Evolutionary conservation across 2,329 filamentous ascomycete genomes (phyloP).

Genomic region (Ophiocordyceps robertsii): DNA sequence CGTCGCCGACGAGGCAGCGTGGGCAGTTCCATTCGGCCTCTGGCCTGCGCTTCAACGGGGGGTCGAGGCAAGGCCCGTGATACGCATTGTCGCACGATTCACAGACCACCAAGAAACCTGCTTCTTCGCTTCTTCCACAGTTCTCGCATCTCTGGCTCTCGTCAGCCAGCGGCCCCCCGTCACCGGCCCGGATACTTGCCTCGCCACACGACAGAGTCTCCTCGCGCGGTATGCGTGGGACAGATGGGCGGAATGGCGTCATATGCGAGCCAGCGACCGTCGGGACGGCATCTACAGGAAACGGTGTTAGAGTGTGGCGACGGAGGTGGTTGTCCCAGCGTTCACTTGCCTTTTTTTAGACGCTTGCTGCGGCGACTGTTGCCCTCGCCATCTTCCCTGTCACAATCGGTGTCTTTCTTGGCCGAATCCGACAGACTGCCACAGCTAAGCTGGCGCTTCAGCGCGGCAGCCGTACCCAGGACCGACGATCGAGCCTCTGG

Average conservation of each 20-base stretch:
- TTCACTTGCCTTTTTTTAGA: slow-evolving; percentile 51
- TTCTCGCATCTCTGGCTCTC: slow-evolving; percentile 58
- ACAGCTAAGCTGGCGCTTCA: slow-evolving; percentile 67
- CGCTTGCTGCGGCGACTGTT: slow-evolving; percentile 80
- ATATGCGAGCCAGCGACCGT: slow-evolving; percentile 95
- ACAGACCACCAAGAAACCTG: slow-evolving; percentile 59
- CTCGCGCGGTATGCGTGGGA: slow-evolving; percentile 49
- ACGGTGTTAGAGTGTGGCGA: slow-evolving; percentile 6
- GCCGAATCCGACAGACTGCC: slow-evolving; percentile 33
- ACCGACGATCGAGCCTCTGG: slow-evolving; percentile 47
- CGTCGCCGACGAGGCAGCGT: slow-evolving; percentile 86
- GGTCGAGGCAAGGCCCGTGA: slow-evolving; percentile 81
- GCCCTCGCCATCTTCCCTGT: slow-evolving; percentile 47
- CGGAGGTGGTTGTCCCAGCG: neutral
- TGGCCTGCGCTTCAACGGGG: slow-evolving; percentile 62
- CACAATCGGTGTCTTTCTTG: slow-evolving; percentile 32
- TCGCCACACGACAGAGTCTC: slow-evolving; percentile 32
- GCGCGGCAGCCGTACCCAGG: slow-evolving; percentile 39
- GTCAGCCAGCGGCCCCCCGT: slow-evolving; percentile 11
- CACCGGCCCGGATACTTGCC: slow-evolving; percentile 8
- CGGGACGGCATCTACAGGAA: slow-evolving; percentile 42
- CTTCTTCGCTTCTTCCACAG: slow-evolving; percentile 69
- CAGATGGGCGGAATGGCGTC: slow-evolving; percentile 78
- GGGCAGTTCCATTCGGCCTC: slow-evolving; percentile 94
- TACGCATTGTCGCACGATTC: slow-evolving; percentile 86